phyloP scores from a whole-genome alignment of 2,329 filamentous ascomycete species.

The Alternaria sp. region DNA sequence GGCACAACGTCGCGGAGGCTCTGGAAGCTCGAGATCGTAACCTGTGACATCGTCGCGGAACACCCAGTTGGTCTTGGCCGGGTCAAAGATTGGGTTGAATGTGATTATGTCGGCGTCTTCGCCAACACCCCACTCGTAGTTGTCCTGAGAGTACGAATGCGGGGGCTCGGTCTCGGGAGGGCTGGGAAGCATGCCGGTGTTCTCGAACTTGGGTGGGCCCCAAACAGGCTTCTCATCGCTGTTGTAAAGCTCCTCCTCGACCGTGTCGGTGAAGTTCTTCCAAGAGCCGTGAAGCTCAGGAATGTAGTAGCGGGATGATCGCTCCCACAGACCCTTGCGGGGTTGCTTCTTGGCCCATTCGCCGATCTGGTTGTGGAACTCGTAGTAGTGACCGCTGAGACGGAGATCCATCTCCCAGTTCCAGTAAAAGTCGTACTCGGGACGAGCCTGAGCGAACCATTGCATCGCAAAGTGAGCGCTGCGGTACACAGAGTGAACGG shows the following conservation, averaged over 20 bases:
- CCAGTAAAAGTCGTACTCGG: slow-evolving; percentile 68
- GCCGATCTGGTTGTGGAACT: slow-evolving; percentile 73
- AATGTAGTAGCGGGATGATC: slow-evolving; percentile 76
- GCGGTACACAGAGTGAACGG: slow-evolving; percentile 91
- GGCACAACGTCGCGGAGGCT: slow-evolving; percentile 76
- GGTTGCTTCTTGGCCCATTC: slow-evolving; percentile 73
- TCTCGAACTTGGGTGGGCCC: slow-evolving; percentile 63
- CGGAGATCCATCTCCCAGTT: slow-evolving; percentile 92
- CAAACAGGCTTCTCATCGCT: slow-evolving; percentile 65
- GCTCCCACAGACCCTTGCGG: slow-evolving; percentile 76
- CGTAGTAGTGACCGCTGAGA: slow-evolving; percentile 83
- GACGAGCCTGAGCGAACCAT: slow-evolving; percentile 61
- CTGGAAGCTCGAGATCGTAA: slow-evolving; percentile 63
- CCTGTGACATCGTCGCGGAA: slow-evolving; percentile 73
- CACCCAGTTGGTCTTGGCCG: slow-evolving; percentile 75
- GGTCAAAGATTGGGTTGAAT: slow-evolving; percentile 82
- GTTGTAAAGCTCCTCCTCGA: slow-evolving; percentile 66
- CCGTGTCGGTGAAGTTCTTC: slow-evolving; percentile 70
- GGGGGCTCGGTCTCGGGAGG: slow-evolving; percentile 72
- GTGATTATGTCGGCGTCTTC: slow-evolving; percentile 78
- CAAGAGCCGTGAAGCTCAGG: slow-evolving; percentile 73
- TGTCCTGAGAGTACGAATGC: slow-evolving; percentile 65
- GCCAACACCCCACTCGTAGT: slow-evolving; percentile 78
- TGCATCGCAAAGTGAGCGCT: slow-evolving; percentile 60
- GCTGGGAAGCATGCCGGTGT: slow-evolving; percentile 61